These are phyloP conservation scores for Mycena vitilis DNA, from an alignment of 768 basidiomycete genomes.

Conservation along the genomic window DNA sequence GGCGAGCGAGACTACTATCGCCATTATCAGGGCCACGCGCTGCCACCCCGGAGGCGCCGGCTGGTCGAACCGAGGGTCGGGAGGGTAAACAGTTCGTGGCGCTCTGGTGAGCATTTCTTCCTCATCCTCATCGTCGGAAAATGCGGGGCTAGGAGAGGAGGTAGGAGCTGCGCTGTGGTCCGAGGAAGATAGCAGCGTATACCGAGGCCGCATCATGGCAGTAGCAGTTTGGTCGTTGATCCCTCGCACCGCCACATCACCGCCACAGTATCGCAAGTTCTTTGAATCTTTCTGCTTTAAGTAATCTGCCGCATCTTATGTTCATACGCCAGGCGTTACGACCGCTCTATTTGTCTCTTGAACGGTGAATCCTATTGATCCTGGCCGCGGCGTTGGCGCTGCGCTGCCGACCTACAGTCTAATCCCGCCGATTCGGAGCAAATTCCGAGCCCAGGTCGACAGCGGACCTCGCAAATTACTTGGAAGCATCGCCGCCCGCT, in stretches of 20 bases:
- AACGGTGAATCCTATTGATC: no score
- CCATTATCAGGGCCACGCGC: constrained; percentile 28
- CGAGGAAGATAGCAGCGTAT: constrained; percentile 19
- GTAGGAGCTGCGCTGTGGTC: neutral
- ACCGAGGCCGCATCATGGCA: constrained; percentile 22
- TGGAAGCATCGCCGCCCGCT: no score
- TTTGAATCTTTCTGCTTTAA: neutral
- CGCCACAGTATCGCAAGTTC: neutral
- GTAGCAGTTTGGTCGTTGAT: neutral
- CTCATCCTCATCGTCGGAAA: constrained; percentile 33
- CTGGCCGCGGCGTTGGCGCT: no score
- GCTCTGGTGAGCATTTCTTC: constrained; percentile 34
- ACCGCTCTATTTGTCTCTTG: no score
- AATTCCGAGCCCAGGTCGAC: no score
- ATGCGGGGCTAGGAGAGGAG: constrained; percentile 9
- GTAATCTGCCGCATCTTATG: no score
- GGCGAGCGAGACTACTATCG: constrained; percentile 13
- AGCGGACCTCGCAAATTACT: no score
- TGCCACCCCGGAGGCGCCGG: constrained; percentile 30
- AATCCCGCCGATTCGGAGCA: no score
- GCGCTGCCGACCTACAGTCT: no score
- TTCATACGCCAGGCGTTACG: no score
- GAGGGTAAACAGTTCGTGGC: constrained; percentile 28
- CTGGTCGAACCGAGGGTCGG: constrained; percentile 31
- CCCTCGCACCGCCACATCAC: no score